These are phyloP conservation scores for Penicillium decumbens DNA, from an alignment of 2,329 filamentous ascomycete genomes.

Conservation along the genomic window DNA sequence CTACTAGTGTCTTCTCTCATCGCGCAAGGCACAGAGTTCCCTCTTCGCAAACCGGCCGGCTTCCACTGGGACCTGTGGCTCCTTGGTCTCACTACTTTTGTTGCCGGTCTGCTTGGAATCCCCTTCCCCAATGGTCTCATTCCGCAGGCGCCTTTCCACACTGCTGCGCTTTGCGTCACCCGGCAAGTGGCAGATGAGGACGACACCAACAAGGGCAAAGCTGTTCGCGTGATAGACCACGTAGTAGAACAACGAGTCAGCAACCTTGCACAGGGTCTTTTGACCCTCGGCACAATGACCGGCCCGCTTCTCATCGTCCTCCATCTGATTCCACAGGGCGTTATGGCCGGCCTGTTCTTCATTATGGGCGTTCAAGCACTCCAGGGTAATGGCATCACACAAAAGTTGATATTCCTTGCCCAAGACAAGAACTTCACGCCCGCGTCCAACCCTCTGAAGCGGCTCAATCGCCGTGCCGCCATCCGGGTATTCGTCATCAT, in stretches of 20 bases:
- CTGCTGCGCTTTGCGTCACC: conserved; percentile 70
- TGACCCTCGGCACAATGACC: conserved; percentile 74
- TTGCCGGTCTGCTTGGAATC: conserved; percentile 70
- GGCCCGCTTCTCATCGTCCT: conserved; percentile 68
- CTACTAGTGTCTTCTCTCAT: conserved; percentile 70
- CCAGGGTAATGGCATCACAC: conserved; percentile 69
- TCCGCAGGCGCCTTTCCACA: conserved; percentile 79
- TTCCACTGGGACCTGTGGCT: conserved; percentile 86
- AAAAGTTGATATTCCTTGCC: conserved; percentile 65
- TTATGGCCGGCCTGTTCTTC: conserved; percentile 77
- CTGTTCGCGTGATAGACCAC: conserved; percentile 58
- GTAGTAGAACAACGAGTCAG: conserved; percentile 68
- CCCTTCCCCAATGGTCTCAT: conserved; percentile 81
- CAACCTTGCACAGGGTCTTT: conserved; percentile 70
- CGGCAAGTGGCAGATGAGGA: conserved; percentile 52
- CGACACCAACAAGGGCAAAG: conserved; percentile 56
- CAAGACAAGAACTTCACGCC: conserved; percentile 61
- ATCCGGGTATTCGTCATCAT: conserved; percentile 67
- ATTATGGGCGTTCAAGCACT: conserved; percentile 79
- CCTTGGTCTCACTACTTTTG: conserved; percentile 69
- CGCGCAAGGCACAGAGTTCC: conserved; percentile 77
- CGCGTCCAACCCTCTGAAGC: conserved; percentile 54
- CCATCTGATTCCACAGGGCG: conserved; percentile 72
- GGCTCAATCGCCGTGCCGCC: conserved; percentile 58
- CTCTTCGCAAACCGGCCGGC: conserved; percentile 71